Conservation (phyloP, 495 filamentous ascomycete genomes). For the Aspergillus sparsus region DNA sequence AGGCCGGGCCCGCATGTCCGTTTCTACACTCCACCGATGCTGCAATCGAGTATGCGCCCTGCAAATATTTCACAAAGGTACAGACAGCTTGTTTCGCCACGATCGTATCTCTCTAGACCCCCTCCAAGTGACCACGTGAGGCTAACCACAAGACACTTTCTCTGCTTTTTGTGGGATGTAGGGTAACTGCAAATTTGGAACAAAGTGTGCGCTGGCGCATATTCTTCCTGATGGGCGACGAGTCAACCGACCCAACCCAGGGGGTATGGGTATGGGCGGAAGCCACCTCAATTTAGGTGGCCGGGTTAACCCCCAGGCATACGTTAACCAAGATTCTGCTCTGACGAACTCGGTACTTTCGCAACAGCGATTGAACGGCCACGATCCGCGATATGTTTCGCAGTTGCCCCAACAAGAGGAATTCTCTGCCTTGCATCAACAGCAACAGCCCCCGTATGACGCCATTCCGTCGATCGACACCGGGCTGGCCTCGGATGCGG, state of each 20-base stretch:
- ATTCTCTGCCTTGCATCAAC: constrained; percentile 45
- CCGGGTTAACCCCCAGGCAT: constrained; percentile 68
- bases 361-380: constrained; percentile 60
- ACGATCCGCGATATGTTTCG: constrained; percentile 44
- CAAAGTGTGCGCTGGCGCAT: constrained; percentile 94
- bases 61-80: constrained; percentile 99
- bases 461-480: constrained; percentile 76
- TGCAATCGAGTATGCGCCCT: constrained; percentile 77
- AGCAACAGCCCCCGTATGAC: constrained; percentile 49
- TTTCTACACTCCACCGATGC: constrained; percentile 89
- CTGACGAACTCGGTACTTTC: constrained; percentile 81
- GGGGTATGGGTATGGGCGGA: constrained; percentile 42
- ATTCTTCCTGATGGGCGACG: constrained; percentile 90
- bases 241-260: constrained; percentile 66
- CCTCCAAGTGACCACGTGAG: not conserved
- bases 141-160: constrained; percentile 14
- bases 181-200: constrained; percentile 99
- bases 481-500: constrained; percentile 71
- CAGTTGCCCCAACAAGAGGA: constrained; percentile 45
- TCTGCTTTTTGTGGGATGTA: constrained; percentile 37
- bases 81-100: constrained; percentile 23
- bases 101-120: not conserved
- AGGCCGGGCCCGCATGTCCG: constrained; percentile 92
- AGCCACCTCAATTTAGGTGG: constrained; percentile 68
- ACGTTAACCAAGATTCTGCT: constrained; percentile 68